These are phyloP conservation scores for Xylariomycetidae sp. DNA, from an alignment of 2,329 filamentous ascomycete genomes.

Conservation along the genomic window DNA sequence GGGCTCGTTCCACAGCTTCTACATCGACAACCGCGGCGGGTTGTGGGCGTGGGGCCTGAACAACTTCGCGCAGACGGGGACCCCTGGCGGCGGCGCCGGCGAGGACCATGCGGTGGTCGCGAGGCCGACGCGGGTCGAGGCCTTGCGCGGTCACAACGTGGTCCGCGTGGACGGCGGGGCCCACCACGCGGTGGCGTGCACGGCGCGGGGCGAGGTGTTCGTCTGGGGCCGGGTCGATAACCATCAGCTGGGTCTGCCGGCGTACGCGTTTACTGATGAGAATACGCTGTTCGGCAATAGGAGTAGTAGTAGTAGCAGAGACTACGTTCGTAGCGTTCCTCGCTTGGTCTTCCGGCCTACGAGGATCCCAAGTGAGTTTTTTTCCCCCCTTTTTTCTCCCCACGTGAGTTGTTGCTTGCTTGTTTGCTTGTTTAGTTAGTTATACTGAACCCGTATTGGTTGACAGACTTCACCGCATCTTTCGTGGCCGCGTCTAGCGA, in stretches of 20 bases:
- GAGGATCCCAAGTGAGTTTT: conserved; percentile 17
- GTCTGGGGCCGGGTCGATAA: conserved; percentile 57
- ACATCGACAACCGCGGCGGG: too few relatives aligned
- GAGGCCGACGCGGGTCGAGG: conserved; percentile 50
- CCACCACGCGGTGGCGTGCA: conserved; percentile 70
- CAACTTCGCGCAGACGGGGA: too few relatives aligned
- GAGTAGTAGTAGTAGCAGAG: too few relatives aligned
- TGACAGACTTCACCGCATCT: conserved; percentile 11
- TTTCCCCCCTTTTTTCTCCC: neutral
- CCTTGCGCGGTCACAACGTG: conserved; percentile 49
- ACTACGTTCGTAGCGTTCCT: too few relatives aligned
- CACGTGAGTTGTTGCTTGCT: too few relatives aligned
- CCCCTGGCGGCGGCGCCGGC: too few relatives aligned
- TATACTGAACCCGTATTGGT: too few relatives aligned
- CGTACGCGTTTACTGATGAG: conserved; percentile 44
- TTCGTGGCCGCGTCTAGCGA: conserved; percentile 62
- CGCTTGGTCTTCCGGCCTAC: conserved; percentile 54
- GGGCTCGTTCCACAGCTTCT: too few relatives aligned
- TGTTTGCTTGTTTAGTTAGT: neutral
- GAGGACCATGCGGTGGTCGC: conserved; percentile 36
- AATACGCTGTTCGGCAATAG: conserved; percentile 59
- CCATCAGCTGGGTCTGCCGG: conserved; percentile 50
- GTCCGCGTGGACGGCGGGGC: conserved; percentile 47
- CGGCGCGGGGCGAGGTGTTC: conserved; percentile 51
- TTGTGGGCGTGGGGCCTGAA: too few relatives aligned